Conservation (phyloP, 805 yeast species). For the Candida tibetensis region DNA sequence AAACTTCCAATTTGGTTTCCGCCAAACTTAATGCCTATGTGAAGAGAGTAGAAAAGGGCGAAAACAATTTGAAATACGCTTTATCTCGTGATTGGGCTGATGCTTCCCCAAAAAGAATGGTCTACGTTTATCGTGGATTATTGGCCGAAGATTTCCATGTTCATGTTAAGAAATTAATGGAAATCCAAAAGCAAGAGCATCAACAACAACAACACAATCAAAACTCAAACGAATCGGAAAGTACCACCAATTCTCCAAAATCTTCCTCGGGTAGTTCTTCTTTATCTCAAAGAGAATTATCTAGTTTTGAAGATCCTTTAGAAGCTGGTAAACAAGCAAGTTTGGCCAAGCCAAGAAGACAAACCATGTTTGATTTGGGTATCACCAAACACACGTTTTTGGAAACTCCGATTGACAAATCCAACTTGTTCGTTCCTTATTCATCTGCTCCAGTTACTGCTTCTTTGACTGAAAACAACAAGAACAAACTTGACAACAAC, state of each 20-base stretch:
- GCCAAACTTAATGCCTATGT: slow-evolving; percentile 85
- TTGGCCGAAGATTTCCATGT: slow-evolving; percentile 71
- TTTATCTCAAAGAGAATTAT: slow-evolving; percentile 1
- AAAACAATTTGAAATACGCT: slow-evolving; percentile 66
- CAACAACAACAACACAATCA: slow-evolving; percentile 3
- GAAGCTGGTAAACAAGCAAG: slow-evolving; percentile 36
- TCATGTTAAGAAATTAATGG: slow-evolving; percentile 66
- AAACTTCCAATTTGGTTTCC: slow-evolving; percentile 75
- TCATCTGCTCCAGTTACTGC: slow-evolving; percentile 79
- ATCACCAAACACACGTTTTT: slow-evolving; percentile 41
- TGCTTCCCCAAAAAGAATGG: slow-evolving; percentile 86
- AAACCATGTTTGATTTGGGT: slow-evolving; percentile 53
- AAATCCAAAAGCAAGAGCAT: slow-evolving; percentile 38
- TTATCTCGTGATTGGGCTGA: slow-evolving; percentile 88
- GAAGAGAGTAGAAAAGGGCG: slow-evolving; percentile 82
- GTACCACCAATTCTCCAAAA: slow-evolving; percentile 8
- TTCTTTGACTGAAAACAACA: slow-evolving; percentile 40
- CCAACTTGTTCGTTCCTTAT: slow-evolving; percentile 61
- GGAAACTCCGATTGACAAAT: slow-evolving; percentile 38
- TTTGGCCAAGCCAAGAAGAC: slow-evolving; percentile 44
- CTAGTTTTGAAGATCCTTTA: slow-evolving; percentile 24
- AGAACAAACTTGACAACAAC: slow-evolving; percentile 3
- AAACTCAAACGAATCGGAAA: slow-evolving; percentile 15
- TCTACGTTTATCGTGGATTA: slow-evolving; percentile 78
- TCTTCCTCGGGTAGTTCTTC: slow-evolving; percentile 7